Evolutionary conservation across 2,329 filamentous ascomycete species (phyloP), one percentile per base, ranked within the genome.

Genomic region (Aspergillus sp.): DNA sequence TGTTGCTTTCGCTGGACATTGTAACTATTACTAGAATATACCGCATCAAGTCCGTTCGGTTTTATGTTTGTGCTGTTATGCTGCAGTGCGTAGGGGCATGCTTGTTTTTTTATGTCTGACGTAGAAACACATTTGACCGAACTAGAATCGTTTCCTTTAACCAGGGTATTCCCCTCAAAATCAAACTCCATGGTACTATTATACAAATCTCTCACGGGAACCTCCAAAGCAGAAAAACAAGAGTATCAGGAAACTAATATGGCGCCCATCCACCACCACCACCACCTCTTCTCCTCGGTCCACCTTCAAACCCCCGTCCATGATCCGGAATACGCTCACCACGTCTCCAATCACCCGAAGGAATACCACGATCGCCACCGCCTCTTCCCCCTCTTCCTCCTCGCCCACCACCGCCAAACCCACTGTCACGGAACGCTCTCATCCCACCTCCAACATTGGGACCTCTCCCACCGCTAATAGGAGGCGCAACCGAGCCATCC

Each of bases 401-500:
- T 51, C 78, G 75, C 70, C 72, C 69, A n/a, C 64, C 63, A 37
- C 56, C 54, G 9, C 77, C 75, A 64, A 75, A 79, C 13, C 78
- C 79, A 65, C 77, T 77, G 56, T 82, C 79, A 49, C 79, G 73
- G 65, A 73, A 76, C 51, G 69, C 76, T 57, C 71, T 71, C 74
- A 74, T 77, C 3, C 72, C 70, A 45, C 73, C 69, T 13, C 76
- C 77, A 27, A 76, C 69, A 39, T 54, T 39, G 11, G 73, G 74
- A 34, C 78, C 75, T 11, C 65, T 54, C 27, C 81, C 79, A 20
- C 78, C 78, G 12, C 82, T 79, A n/a, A 83, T 78, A 9, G 78
- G 67, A 39, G 89, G 85, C 44, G 87, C 87, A 40, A 96, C 86
- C 33, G 84, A 84, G 0, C 92, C 92, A 70, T 93, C 89, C 33